phyloP scores from a whole-genome alignment of 2,329 filamentous ascomycete species.

The Arthrobotrys conoides region DNA sequence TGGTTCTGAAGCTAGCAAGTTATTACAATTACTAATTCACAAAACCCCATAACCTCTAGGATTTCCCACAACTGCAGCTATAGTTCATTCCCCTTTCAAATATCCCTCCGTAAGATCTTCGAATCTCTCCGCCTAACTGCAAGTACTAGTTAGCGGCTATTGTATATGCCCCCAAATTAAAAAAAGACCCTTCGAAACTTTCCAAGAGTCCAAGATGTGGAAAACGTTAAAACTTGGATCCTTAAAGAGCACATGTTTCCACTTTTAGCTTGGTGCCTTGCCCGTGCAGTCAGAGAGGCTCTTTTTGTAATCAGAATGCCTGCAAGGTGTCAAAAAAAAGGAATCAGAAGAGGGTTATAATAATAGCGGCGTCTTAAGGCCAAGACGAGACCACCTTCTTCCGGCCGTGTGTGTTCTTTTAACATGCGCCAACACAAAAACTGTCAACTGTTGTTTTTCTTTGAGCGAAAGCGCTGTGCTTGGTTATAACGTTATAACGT shows the following conservation, averaged over 20 bases:
- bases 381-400: constrained; percentile 9
- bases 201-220: no score
- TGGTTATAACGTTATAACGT: constrained; percentile 50
- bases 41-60: no score
- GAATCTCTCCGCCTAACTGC: neutral
- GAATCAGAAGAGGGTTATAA: constrained; percentile 12
- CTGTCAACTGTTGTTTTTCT: constrained; percentile 18
- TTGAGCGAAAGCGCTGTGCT: constrained; percentile 6
- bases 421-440: constrained; percentile 33
- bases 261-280: constrained; percentile 44
- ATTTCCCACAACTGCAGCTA: constrained; percentile 12
- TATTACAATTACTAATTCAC: constrained; percentile 2
- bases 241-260: constrained; percentile 28
- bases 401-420: constrained; percentile 46
- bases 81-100: neutral
- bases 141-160: neutral
- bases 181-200: neutral
- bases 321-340: no score
- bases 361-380: constrained; percentile 29
- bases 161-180: neutral
- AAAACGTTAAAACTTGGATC: constrained; percentile 23
- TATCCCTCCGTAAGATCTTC: neutral
- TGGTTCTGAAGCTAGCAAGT: neutral
- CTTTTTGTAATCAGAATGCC: constrained; percentile 48
- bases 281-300: constrained; percentile 28